Conservation (phyloP, 1,284 basidiomycete species). For the Leccinum fuscescens region DNA sequence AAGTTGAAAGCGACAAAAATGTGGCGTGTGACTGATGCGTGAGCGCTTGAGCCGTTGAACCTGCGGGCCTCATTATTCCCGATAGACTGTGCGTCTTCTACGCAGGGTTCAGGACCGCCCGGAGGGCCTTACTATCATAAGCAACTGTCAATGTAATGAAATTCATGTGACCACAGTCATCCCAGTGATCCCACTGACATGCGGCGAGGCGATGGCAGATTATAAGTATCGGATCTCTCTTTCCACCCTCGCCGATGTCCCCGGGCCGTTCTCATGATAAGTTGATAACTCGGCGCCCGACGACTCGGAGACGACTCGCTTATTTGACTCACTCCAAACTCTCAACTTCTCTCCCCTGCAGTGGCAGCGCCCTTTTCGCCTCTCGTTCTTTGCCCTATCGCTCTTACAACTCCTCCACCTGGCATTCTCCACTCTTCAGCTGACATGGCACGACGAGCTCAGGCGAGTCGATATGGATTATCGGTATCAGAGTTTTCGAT, state of each 20-base stretch:
- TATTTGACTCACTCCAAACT: not conserved
- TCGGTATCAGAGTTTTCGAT: not conserved
- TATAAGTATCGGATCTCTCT: too few species aligned
- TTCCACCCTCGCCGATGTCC: too few species aligned
- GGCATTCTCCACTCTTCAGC: not conserved
- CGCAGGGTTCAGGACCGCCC: too few species aligned
- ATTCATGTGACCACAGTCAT: too few species aligned
- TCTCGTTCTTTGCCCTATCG: not conserved
- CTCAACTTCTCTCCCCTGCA: not conserved
- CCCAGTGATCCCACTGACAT: too few species aligned
- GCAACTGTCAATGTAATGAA: too few species aligned
- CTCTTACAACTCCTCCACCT: not conserved
- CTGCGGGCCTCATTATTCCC: too few species aligned
- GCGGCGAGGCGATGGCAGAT: too few species aligned
- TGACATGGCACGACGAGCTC: not conserved
- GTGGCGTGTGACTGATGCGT: constrained; percentile 23
- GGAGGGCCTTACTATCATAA: too few species aligned
- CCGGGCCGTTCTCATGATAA: not conserved
- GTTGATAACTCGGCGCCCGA: not conserved
- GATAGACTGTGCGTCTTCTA: too few species aligned
- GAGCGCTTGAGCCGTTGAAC: not conserved
- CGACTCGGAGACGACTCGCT: not conserved
- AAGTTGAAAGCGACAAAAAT: not conserved
- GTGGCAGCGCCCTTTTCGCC: not conserved
- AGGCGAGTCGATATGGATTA: not conserved